These are phyloP conservation scores for Russula lepida DNA, from an alignment of 768 basidiomycete species.

Conservation along the genomic window DNA sequence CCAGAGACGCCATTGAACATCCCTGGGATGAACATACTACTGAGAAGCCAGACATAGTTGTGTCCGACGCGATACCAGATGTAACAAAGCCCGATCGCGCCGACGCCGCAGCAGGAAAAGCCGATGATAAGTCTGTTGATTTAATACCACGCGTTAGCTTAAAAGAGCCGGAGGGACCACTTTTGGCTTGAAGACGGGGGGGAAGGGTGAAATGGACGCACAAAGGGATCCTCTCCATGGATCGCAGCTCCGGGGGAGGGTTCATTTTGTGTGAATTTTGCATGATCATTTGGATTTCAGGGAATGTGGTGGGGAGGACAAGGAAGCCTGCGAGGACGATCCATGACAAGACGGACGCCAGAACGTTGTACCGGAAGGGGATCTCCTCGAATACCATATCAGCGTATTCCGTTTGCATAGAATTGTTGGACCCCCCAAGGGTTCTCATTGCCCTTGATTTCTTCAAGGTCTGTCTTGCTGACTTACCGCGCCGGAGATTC, in stretches of 20 bases:
- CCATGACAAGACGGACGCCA: slow-evolving; percentile 11
- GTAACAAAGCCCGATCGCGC: slow-evolving; percentile 8
- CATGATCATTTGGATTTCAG: background rate
- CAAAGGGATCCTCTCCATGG: slow-evolving; percentile 6
- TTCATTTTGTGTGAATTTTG: background rate
- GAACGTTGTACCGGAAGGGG: background rate
- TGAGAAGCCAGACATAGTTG: too few relatives aligned
- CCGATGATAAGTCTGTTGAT: slow-evolving; percentile 11
- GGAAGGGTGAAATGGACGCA: background rate
- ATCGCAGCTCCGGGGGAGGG: too few relatives aligned
- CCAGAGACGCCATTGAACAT: too few relatives aligned
- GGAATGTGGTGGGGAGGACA: slow-evolving; percentile 12
- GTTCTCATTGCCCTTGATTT: background rate
- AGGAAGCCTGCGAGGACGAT: slow-evolving; percentile 15
- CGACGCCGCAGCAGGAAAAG: slow-evolving; percentile 8
- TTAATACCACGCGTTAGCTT: background rate
- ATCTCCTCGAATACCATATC: slow-evolving; percentile 9
- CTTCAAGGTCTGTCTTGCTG: too few relatives aligned
- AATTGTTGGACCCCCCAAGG: too few relatives aligned
- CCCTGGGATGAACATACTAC: too few relatives aligned
- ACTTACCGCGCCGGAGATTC: too few relatives aligned
- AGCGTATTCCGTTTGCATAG: background rate
- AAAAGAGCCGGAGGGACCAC: background rate
- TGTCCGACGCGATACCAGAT: slow-evolving; percentile 8
- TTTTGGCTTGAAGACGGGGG: background rate